A percentile compares a stretch with the other conserved stretches of the same genome.
These are phyloP conservation scores for Plasmodium malariae DNA, from an alignment of 169 alveolate genomes.

Conservation along the genomic window DNA sequence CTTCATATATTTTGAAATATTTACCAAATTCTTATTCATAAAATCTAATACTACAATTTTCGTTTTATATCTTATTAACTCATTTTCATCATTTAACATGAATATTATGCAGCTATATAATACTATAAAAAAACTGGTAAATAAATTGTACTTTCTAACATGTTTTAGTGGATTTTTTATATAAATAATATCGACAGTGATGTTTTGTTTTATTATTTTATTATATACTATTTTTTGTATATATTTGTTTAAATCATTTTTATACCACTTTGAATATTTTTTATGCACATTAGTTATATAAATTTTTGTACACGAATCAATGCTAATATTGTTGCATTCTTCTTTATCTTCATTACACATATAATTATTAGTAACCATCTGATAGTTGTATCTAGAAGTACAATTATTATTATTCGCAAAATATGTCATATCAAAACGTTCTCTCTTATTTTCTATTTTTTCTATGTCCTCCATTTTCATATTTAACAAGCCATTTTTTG, in stretches of 20 bases:
- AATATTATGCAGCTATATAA: slow-evolving; percentile 65
- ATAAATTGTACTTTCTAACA: slow-evolving; percentile 64
- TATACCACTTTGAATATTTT: slow-evolving; percentile 65
- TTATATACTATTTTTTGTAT: slow-evolving; percentile 30
- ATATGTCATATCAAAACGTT: neutral
- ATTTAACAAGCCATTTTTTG: neutral
- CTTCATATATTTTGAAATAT: slow-evolving; percentile 34
- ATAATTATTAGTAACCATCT: neutral
- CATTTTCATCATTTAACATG: slow-evolving; percentile 75
- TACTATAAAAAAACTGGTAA: slow-evolving; percentile 61
- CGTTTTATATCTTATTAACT: slow-evolving; percentile 45
- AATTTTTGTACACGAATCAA: neutral
- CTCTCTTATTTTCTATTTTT: neutral
- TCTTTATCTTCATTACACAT: neutral
- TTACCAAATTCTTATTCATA: slow-evolving; percentile 50
- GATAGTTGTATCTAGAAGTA: neutral
- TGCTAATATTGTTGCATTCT: neutral
- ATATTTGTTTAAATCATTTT: neutral
- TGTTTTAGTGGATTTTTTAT: slow-evolving; percentile 63
- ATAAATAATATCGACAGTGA: slow-evolving; percentile 57
- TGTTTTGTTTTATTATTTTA: slow-evolving; percentile 36
- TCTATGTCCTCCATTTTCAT: neutral
- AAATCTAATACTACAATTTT: slow-evolving; percentile 33
- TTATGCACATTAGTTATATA: neutral
- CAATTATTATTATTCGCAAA: neutral